Evolutionary conservation across 2,329 filamentous ascomycete genomes (phyloP).

Genomic region (Fusarium bactridioides): DNA sequence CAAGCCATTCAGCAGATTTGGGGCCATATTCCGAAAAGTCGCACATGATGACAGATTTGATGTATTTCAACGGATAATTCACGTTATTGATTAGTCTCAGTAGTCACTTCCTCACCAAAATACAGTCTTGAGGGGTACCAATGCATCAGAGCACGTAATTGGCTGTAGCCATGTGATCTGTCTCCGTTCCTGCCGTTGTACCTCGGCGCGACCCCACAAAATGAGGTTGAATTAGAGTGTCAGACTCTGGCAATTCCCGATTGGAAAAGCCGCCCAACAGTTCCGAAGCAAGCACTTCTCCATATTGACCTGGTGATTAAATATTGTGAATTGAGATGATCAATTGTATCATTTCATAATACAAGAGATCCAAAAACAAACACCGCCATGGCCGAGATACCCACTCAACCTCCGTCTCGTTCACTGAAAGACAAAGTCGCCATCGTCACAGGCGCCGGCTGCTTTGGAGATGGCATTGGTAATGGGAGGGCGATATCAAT

Average conservation of each 20-base stretch:
- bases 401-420: conserved; percentile 17
- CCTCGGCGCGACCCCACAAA: conserved; percentile 2
- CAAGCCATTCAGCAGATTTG: conserved; percentile 55
- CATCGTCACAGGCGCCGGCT: conserved; percentile 68
- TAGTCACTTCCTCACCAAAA: background rate
- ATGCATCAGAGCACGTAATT: background rate
- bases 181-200: background rate
- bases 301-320: background rate
- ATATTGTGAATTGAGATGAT: background rate
- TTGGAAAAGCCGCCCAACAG: background rate
- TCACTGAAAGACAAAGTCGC: conserved; percentile 50
- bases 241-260: background rate
- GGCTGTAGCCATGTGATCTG: background rate
- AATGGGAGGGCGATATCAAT: conserved; percentile 67
- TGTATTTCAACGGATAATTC: background rate
- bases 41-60: conserved; percentile 14
- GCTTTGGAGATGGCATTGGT: conserved; percentile 63
- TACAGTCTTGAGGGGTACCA: background rate
- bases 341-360: background rate
- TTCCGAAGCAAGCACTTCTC: background rate
- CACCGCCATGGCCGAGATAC: conserved; percentile 8
- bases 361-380: background rate
- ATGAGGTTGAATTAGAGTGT: background rate
- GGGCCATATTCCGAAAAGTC: conserved; percentile 49
- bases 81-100: background rate